A percentile compares a stretch with the other conserved stretches of the same genome.
phyloP scores from a whole-genome alignment of 2,329 filamentous ascomycete species.

The Polychaeton citri region DNA sequence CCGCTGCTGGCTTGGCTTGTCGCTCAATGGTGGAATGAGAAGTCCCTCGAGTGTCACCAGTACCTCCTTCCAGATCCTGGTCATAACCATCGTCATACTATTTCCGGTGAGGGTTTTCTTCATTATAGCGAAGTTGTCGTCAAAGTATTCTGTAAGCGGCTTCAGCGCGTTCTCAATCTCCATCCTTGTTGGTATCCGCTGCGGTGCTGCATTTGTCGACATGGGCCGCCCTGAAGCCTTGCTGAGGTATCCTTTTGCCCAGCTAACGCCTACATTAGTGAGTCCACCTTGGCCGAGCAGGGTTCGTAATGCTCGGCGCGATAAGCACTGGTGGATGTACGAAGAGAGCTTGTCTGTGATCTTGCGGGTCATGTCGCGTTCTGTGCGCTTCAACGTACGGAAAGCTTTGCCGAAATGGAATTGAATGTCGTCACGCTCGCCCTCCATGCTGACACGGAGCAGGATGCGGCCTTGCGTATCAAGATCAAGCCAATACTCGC shows the following conservation, averaged over 20 bases:
- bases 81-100: slow-evolving; percentile 99
- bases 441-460: slow-evolving; percentile 94
- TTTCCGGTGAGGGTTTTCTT: slow-evolving; percentile 87
- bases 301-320: slow-evolving; percentile 61
- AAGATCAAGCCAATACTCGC: slow-evolving; percentile 95
- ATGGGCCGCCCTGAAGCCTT: slow-evolving; percentile 24
- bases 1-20: slow-evolving; percentile 80
- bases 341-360: slow-evolving; percentile 96
- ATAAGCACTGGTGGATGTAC: slow-evolving; percentile 84
- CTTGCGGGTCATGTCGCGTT: slow-evolving; percentile 94
- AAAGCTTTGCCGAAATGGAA: slow-evolving; percentile 98
- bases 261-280: slow-evolving; percentile 45
- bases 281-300: slow-evolving; percentile 58
- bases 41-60: slow-evolving; percentile 80
- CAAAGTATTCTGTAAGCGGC: slow-evolving; percentile 84
- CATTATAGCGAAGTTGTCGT: slow-evolving; percentile 98
- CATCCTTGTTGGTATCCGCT: slow-evolving; percentile 41
- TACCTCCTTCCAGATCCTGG: slow-evolving; percentile 93
- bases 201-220: slow-evolving; percentile 8
- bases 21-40: slow-evolving; percentile 83
- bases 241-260: slow-evolving; percentile 52
- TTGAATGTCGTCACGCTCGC: slow-evolving; percentile 93
- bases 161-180: slow-evolving; percentile 73
- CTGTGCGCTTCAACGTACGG: slow-evolving; percentile 83
- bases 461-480: slow-evolving; percentile 87